These are phyloP conservation scores for Entomortierella parvispora DNA, from an alignment of 192 early-diverging fungal species.

Conservation along the genomic window DNA sequence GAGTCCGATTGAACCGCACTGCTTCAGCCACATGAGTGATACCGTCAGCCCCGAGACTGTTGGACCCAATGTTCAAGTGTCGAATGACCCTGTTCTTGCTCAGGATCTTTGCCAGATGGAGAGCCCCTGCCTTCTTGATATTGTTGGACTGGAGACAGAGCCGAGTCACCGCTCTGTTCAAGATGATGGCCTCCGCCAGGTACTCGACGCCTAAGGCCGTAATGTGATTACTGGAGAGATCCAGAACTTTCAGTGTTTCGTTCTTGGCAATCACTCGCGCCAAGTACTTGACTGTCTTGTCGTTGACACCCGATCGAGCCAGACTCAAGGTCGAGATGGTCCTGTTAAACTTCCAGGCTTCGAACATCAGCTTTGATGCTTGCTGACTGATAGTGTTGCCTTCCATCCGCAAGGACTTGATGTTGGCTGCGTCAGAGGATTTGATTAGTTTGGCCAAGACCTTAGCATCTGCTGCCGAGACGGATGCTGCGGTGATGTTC, in stretches of 20 bases:
- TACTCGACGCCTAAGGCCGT: slow-evolving; percentile 34
- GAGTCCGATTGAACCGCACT: slow-evolving; percentile 39
- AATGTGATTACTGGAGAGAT: slow-evolving; percentile 53
- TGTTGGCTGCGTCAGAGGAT: slow-evolving; percentile 46
- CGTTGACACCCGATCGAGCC: slow-evolving; percentile 51
- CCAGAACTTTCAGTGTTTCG: slow-evolving; percentile 33
- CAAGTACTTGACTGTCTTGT: slow-evolving; percentile 54
- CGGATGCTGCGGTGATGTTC: slow-evolving; percentile 31
- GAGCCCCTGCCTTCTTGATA: slow-evolving; percentile 45
- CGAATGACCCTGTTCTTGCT: slow-evolving; percentile 52
- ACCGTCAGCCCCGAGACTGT: slow-evolving; percentile 35
- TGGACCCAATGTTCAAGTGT: slow-evolving; percentile 54
- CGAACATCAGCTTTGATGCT: slow-evolving; percentile 47
- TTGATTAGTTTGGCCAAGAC: slow-evolving; percentile 51
- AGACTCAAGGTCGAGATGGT: slow-evolving; percentile 51
- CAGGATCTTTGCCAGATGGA: slow-evolving; percentile 49
- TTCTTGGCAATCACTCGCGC: slow-evolving; percentile 44
- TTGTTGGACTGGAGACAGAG: slow-evolving; percentile 55
- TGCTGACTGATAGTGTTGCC: slow-evolving; percentile 52
- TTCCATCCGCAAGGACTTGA: slow-evolving; percentile 46
- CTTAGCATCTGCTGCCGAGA: slow-evolving; percentile 48
- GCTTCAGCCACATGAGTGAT: slow-evolving; percentile 41
- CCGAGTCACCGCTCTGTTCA: slow-evolving; percentile 40
- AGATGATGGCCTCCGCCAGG: slow-evolving; percentile 46
- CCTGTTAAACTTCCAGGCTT: slow-evolving; percentile 52